Evolutionary conservation across 2,329 filamentous ascomycete genomes (phyloP).

Genomic region (Sporothrix mexicana): DNA sequence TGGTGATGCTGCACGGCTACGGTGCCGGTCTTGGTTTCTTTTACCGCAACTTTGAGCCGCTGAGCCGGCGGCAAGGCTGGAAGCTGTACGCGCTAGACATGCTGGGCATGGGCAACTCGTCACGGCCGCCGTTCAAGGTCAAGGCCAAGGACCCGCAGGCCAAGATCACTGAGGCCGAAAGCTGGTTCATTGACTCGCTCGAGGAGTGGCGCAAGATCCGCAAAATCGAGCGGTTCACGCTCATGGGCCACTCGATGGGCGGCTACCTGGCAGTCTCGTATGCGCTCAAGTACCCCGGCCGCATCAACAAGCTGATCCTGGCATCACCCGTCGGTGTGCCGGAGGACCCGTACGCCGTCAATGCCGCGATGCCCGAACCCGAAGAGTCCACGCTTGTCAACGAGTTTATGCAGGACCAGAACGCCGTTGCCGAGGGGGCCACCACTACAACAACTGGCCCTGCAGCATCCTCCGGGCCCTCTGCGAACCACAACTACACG

Average conservation of each 20-base stretch:
- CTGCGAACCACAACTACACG: constrained; percentile 34
- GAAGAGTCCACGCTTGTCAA: constrained; percentile 73
- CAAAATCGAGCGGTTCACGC: constrained; percentile 90
- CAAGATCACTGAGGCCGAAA: constrained; percentile 87
- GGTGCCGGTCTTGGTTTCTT: constrained; percentile 96
- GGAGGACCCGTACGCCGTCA: constrained; percentile 88
- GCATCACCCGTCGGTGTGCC: constrained; percentile 94
- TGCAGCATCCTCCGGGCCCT: constrained; percentile 29
- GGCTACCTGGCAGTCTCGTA: constrained; percentile 96
- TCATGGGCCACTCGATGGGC: constrained; percentile 90
- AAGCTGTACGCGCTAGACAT: constrained; percentile 93
- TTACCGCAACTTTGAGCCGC: constrained; percentile 94
- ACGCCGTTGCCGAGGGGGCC: constrained; percentile 50
- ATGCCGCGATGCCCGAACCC: constrained; percentile 79
- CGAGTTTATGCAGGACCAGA: constrained; percentile 80
- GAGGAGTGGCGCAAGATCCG: constrained; percentile 93
- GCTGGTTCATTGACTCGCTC: constrained; percentile 93
- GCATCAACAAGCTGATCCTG: constrained; percentile 92
- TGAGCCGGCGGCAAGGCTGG: constrained; percentile 80
- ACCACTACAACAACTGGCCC: constrained; percentile 40
- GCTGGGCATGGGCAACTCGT: constrained; percentile 91
- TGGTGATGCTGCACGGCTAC: constrained; percentile 97
- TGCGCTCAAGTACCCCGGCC: constrained; percentile 93
- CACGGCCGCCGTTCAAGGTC: constrained; percentile 82
- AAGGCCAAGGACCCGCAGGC: constrained; percentile 80